Evolutionary conservation across 83 land plant genomes (phyloP).

Genomic region (Isoetes engelmannii): DNA sequence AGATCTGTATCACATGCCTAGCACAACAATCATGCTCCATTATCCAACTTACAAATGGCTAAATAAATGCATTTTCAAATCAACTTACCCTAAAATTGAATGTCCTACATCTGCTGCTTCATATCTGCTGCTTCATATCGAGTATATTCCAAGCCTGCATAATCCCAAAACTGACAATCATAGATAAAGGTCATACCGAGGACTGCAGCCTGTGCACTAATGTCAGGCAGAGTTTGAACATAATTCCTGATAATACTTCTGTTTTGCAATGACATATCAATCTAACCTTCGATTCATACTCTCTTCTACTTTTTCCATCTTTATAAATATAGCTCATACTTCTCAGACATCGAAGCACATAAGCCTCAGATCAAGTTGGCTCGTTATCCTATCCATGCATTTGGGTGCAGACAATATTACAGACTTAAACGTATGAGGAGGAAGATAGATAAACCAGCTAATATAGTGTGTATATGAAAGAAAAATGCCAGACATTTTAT

Average conservation of each 20-base stretch:
- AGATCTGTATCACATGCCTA: too few relatives aligned
- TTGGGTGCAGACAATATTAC: background rate
- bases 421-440: background rate
- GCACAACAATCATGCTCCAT: too few relatives aligned
- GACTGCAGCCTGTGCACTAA: background rate
- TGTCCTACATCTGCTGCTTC: slow-evolving; percentile 34
- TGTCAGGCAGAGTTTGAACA: background rate
- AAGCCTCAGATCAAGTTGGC: background rate
- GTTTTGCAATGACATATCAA: too few relatives aligned
- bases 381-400: background rate
- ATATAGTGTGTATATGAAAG: too few relatives aligned
- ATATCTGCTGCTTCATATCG: slow-evolving; percentile 37
- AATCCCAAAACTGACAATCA: slow-evolving; percentile 34
- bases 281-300: too few relatives aligned
- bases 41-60: background rate
- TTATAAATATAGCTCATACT: too few relatives aligned
- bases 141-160: slow-evolving; percentile 28
- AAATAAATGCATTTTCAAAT: background rate
- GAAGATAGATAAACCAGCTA: background rate
- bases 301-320: too few relatives aligned
- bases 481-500: too few relatives aligned
- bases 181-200: background rate
- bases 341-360: background rate
- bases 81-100: slow-evolving; percentile 30
- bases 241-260: too few relatives aligned